A percentile compares a stretch with the other conserved stretches of the same genome.
Conservation (phyloP, 108 stramenopile species). For the Discostella pseudostelligera region DNA sequence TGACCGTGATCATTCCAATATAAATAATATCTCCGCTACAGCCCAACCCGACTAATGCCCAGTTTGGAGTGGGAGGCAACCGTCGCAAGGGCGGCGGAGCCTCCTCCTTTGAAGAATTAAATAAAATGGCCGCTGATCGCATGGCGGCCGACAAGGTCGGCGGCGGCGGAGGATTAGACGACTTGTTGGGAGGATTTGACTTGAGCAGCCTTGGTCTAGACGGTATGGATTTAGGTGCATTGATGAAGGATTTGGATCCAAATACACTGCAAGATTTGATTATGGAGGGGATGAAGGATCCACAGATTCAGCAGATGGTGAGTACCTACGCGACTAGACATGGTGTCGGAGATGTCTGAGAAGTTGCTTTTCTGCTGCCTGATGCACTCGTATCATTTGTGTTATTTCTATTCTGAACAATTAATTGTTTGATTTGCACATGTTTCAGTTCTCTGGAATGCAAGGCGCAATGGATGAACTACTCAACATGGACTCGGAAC, state of each 20-base stretch:
- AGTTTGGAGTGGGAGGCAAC: slow-evolving; percentile 70
- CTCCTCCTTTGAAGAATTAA: slow-evolving; percentile 37
- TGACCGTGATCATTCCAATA: no score
- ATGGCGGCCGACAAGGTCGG: slow-evolving; percentile 24
- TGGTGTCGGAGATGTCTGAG: no score
- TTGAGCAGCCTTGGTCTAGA: slow-evolving; percentile 12
- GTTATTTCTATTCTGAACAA: background rate
- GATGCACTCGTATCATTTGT: background rate
- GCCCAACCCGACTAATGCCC: slow-evolving; percentile 47
- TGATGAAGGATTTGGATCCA: slow-evolving; percentile 30
- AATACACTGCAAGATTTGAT: slow-evolving; percentile 9
- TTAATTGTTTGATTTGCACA: no score
- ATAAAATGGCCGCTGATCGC: slow-evolving; percentile 39
- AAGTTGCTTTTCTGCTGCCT: no score
- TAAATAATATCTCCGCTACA: no score
- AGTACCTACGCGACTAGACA: slow-evolving; percentile 16
- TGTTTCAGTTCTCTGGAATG: slow-evolving; percentile 28
- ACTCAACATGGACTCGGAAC: slow-evolving; percentile 74
- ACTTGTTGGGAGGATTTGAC: slow-evolving; percentile 17
- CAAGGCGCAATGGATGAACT: slow-evolving; percentile 65
- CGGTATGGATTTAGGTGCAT: slow-evolving; percentile 22
- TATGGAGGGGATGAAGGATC: slow-evolving; percentile 44
- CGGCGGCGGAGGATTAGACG: slow-evolving; percentile 35
- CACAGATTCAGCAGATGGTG: slow-evolving; percentile 55
- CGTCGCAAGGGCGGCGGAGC: slow-evolving; percentile 34